phyloP scores from a whole-genome alignment of 768 basidiomycete genomes.

The Phallus indusiatus region DNA sequence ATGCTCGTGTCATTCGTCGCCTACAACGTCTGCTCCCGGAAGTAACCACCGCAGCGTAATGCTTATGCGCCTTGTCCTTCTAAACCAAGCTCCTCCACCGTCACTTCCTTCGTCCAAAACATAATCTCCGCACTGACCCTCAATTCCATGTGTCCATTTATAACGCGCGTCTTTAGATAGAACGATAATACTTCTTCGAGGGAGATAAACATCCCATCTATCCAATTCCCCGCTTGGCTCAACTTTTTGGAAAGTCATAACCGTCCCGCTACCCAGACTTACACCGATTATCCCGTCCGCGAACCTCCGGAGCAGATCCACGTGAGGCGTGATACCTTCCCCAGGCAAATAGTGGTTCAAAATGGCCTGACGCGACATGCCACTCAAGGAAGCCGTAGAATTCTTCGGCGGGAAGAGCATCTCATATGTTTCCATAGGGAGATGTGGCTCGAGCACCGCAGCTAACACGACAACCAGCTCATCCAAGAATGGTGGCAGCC shows the following conservation, averaged over 20 bases:
- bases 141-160: conserved; percentile 84
- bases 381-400: no score
- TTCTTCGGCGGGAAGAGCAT: conserved; percentile 53
- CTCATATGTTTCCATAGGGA: conserved; percentile 40
- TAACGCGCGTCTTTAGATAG: conserved; percentile 78
- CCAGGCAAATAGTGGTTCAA: conserved; percentile 85
- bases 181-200: conserved; percentile 66
- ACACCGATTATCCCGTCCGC: conserved; percentile 87
- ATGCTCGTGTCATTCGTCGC: no score
- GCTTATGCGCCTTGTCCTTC: conserved; percentile 56
- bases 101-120: conserved; percentile 31
- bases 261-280: conserved; percentile 70
- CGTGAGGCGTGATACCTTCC: conserved; percentile 80
- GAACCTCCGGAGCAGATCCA: conserved; percentile 78
- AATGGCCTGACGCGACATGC: conserved; percentile 68
- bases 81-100: conserved; percentile 27
- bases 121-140: conserved; percentile 46
- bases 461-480: conserved; percentile 45
- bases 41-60: conserved; percentile 84
- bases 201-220: conserved; percentile 51
- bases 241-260: conserved; percentile 57
- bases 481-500: conserved; percentile 48
- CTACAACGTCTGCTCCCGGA: conserved; percentile 77
- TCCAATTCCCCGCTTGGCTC: conserved; percentile 14
- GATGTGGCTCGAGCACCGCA: conserved; percentile 33